phyloP scores from a whole-genome alignment of 495 filamentous ascomycete species.

The Penicillium ucsense region DNA sequence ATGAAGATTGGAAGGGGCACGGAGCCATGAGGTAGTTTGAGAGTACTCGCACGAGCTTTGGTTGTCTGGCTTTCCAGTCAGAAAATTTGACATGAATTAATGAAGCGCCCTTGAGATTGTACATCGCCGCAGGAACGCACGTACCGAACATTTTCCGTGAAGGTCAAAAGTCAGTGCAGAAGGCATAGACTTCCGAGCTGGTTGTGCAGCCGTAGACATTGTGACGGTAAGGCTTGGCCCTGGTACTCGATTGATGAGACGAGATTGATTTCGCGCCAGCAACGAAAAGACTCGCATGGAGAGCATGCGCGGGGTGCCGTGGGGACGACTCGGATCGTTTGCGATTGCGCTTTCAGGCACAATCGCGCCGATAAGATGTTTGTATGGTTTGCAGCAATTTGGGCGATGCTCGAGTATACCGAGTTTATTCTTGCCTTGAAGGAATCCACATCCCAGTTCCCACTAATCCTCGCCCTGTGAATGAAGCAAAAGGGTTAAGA shows the following conservation, averaged over 20 bases:
- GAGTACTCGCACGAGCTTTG: conserved; percentile 83
- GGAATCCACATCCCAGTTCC: too few species aligned
- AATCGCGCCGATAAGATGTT: conserved; percentile 18
- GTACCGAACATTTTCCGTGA: conserved; percentile 73
- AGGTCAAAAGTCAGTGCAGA: conserved; percentile 77
- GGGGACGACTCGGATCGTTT: conserved; percentile 3
- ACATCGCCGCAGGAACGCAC: background rate
- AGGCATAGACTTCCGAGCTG: conserved; percentile 42
- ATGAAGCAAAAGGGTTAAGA: too few species aligned
- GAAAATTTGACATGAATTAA: background rate
- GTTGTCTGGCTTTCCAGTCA: conserved; percentile 55
- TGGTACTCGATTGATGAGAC: background rate
- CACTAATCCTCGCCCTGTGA: too few species aligned
- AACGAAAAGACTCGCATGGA: conserved; percentile 14
- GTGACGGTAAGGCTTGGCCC: conserved; percentile 2
- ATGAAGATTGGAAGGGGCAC: conserved; percentile 91
- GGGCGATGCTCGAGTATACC: background rate
- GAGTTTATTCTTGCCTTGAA: too few species aligned
- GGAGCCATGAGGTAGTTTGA: conserved; percentile 83
- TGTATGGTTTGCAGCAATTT: conserved; percentile 15
- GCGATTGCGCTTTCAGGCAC: conserved; percentile 6
- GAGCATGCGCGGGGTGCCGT: conserved; percentile 1
- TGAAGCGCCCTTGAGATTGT: background rate
- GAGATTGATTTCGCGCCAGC: conserved; percentile 5
- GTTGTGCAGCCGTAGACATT: conserved; percentile 29